A percentile compares a stretch with the other conserved stretches of the same genome.
These are phyloP conservation scores for Sporisorium iseilematis-ciliati DNA, from an alignment of 1,284 basidiomycete species.

Conservation along the genomic window DNA sequence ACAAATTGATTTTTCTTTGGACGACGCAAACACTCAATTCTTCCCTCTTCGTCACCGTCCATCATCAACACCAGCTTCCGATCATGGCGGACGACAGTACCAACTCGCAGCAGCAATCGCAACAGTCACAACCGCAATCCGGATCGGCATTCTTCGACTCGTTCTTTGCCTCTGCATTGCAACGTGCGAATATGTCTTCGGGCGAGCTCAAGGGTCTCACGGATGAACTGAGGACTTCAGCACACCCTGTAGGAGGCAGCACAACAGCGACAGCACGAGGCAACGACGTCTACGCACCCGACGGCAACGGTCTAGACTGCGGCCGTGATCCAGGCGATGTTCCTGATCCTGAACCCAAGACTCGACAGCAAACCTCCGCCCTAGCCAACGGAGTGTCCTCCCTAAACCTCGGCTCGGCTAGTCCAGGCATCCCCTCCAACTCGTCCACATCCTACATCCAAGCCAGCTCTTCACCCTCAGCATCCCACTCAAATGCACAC, in stretches of 20 bases:
- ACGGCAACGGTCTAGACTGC: conserved; percentile 52
- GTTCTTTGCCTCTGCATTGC: conserved; percentile 50
- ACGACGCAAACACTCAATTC: background rate
- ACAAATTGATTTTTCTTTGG: conserved; percentile 1
- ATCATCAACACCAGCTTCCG: conserved; percentile 11
- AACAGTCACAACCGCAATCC: conserved; percentile 1
- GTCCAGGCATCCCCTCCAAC: conserved; percentile 12
- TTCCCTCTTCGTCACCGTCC: conserved; percentile 9
- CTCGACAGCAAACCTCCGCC: conserved; percentile 21
- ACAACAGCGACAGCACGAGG: background rate
- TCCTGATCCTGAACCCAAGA: background rate
- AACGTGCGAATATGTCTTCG: conserved; percentile 48
- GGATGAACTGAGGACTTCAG: conserved; percentile 14
- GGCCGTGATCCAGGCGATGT: conserved; percentile 51
- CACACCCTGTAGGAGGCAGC: conserved; percentile 17
- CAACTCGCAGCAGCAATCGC: conserved; percentile 2
- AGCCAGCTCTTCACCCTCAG: conserved; percentile 11
- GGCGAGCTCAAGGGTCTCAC: conserved; percentile 31
- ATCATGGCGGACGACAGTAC: conserved; percentile 2
- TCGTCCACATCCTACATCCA: conserved; percentile 25
- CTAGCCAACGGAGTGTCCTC: conserved; percentile 35
- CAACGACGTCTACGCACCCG: conserved; percentile 39
- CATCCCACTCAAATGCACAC: conserved; percentile 25
- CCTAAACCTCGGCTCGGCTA: conserved; percentile 30
- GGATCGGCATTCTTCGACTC: conserved; percentile 49